Percentiles rank a stretch among this genome's conserved stretches.
phyloP scores from a whole-genome alignment of 2,329 filamentous ascomycete species.

The Alternaria burnsii region DNA sequence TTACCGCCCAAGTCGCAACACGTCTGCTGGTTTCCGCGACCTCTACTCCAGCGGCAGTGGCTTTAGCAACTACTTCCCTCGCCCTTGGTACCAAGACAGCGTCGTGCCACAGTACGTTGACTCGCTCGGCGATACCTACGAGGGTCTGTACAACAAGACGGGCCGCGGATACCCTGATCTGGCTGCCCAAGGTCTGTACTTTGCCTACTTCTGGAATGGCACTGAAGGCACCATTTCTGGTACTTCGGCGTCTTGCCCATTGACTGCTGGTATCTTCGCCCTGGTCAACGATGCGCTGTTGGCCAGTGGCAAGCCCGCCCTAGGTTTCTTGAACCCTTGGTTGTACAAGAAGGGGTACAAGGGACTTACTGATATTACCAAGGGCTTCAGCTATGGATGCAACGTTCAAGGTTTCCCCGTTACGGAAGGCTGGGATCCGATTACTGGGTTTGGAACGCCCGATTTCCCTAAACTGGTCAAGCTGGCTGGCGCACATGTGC shows the following conservation, averaged over 20 bases:
- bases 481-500: slow-evolving; percentile 27
- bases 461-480: slow-evolving; percentile 42
- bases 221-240: slow-evolving; percentile 56
- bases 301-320: slow-evolving; percentile 56
- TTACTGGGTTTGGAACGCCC: slow-evolving; percentile 50
- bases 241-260: slow-evolving; percentile 65
- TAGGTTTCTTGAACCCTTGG: slow-evolving; percentile 70
- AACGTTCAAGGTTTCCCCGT: slow-evolving; percentile 49
- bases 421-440: slow-evolving; percentile 49
- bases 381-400: slow-evolving; percentile 51
- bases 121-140: slow-evolving; percentile 53
- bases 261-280: slow-evolving; percentile 66
- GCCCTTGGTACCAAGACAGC: slow-evolving; percentile 58
- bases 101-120: slow-evolving; percentile 58
- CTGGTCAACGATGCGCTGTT: slow-evolving; percentile 70
- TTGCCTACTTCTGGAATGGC: slow-evolving; percentile 55
- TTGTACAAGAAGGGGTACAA: slow-evolving; percentile 61
- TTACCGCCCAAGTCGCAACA: slow-evolving; percentile 43
- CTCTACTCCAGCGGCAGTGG: slow-evolving; percentile 63
- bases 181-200: slow-evolving; percentile 65
- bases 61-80: slow-evolving; percentile 60
- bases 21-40: slow-evolving; percentile 50
- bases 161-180: slow-evolving; percentile 71
- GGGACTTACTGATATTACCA: slow-evolving; percentile 60
- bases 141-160: slow-evolving; percentile 59